Conservation (phyloP, 2,329 filamentous ascomycete species). For the Xylaria sp. region DNA sequence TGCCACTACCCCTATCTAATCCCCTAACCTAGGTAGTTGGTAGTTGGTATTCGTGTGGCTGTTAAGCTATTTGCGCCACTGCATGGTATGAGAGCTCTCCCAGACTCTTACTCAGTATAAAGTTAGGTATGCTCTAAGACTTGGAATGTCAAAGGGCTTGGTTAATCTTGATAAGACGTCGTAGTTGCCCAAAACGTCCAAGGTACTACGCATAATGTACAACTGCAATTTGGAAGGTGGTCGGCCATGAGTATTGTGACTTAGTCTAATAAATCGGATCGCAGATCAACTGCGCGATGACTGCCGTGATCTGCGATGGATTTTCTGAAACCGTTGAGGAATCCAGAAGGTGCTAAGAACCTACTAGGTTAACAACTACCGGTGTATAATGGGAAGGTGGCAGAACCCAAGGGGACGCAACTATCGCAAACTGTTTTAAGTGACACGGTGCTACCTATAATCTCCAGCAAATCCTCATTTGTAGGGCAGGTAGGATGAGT, state of each 20-base stretch:
- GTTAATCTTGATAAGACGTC: background rate
- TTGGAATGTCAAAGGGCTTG: background rate
- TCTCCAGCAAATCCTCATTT: background rate
- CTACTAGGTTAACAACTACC: slow-evolving; percentile 1
- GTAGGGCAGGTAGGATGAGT: slow-evolving; percentile 2
- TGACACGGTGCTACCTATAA: slow-evolving; percentile 18
- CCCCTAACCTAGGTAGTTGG: background rate
- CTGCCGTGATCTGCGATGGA: slow-evolving; percentile 15
- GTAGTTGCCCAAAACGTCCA: background rate
- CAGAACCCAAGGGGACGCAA: slow-evolving; percentile 8
- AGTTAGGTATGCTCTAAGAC: background rate
- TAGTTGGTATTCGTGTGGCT: slow-evolving; percentile 2
- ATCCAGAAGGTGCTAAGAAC: background rate
- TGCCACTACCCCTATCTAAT: background rate
- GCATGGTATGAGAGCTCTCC: background rate
- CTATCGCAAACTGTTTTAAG: slow-evolving; percentile 15
- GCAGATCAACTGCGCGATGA: slow-evolving; percentile 4
- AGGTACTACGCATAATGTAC: background rate
- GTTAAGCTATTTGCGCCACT: background rate
- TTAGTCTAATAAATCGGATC: slow-evolving; percentile 1
- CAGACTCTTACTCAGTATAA: background rate
- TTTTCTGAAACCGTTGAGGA: slow-evolving; percentile 22
- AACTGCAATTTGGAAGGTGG: background rate
- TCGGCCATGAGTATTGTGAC: background rate
- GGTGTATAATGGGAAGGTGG: slow-evolving; percentile 6